Evolutionary conservation across 257 asterid species (phyloP), one percentile per base, ranked within the genome.

Genomic region (Gardenia jasminoides): DNA sequence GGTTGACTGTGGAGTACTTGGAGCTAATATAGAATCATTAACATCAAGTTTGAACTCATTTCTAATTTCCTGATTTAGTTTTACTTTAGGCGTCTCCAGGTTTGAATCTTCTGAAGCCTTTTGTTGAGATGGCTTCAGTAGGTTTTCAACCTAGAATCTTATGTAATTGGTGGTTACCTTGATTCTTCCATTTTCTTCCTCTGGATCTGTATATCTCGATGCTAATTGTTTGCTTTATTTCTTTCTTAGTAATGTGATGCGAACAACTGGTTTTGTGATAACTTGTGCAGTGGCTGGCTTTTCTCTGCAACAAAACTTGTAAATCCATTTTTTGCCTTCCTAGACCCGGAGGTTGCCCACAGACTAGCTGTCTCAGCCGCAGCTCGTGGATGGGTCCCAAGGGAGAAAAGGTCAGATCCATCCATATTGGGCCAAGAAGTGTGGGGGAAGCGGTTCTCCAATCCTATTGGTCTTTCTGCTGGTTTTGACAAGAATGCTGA

Each of bases 341-440:
- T 96, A 85, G 99, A 96, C 76, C 91, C 99, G 33, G 99, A 96
- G 88, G 90, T 88, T 59, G 99, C 99, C 79, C 99, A 93, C 86
- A 88, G 89, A 67, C 79, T 96, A 47, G 98, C 96, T 80, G 98
- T 96, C 74, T 82, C 97, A 69, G 99, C 99, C 76, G 99, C 98
- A n/a, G 92, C 98, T 84, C 97, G 95, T 67, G 99, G 99, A 64
- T 96, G 99, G 99, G 95, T 96, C 68, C 99, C 99, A 31, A 83
- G 83, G 80, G 99, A 96, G 85, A 96, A 93, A 84, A 92, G 98
- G 85, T 89, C 96, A 1, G 98, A 96, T 80, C 98, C 93, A 68
- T 20, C 90, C 48, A 84, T 90, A 56, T 83, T 96, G 82, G 92
- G 85, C 72, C 88, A 88, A 36, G 91, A 89, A 82, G 94, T 96